These are phyloP conservation scores for Exophiala sideris DNA, from an alignment of 2,329 filamentous ascomycete genomes.

Conservation along the genomic window DNA sequence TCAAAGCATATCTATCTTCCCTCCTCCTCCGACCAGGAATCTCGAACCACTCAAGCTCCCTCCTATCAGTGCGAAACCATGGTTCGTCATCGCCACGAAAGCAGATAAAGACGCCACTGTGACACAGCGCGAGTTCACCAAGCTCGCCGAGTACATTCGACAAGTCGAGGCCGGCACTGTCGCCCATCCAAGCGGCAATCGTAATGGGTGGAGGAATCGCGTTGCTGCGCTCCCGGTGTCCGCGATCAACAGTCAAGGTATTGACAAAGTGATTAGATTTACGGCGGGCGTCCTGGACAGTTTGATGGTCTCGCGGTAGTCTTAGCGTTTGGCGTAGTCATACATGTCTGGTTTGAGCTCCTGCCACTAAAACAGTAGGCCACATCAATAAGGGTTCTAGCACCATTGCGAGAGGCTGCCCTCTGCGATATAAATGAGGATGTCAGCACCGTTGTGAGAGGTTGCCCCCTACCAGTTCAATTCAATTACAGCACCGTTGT, in stretches of 20 bases:
- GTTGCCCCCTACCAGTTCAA: too few relatives aligned
- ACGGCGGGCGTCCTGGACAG: conserved; percentile 42
- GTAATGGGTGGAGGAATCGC: conserved; percentile 58
- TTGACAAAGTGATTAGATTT: conserved; percentile 53
- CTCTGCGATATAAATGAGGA: too few relatives aligned
- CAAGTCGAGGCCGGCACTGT: conserved; percentile 60
- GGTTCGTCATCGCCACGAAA: conserved; percentile 94
- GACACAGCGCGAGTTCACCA: conserved; percentile 74
- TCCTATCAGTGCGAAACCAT: conserved; percentile 89
- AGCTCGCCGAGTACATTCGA: conserved; percentile 67
- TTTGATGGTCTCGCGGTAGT: conserved; percentile 8
- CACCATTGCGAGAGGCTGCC: too few relatives aligned
- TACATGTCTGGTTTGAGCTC: too few relatives aligned
- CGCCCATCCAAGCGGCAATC: conserved; percentile 71
- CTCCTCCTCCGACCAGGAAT: conserved; percentile 15
- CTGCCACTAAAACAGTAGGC: too few relatives aligned
- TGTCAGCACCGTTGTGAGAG: too few relatives aligned
- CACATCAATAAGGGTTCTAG: too few relatives aligned
- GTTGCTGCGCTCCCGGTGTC: conserved; percentile 76
- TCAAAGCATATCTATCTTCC: conserved; percentile 24
- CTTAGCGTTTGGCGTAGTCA: too few relatives aligned
- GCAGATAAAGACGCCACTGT: conserved; percentile 64
- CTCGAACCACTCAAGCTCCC: conserved; percentile 53
- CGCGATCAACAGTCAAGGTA: conserved; percentile 81
- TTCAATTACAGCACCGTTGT: too few relatives aligned